A percentile compares a stretch with the other conserved stretches of the same genome.
Conservation (phyloP, 1,284 basidiomycete species). For the Ustanciosporium gigantosporum region DNA sequence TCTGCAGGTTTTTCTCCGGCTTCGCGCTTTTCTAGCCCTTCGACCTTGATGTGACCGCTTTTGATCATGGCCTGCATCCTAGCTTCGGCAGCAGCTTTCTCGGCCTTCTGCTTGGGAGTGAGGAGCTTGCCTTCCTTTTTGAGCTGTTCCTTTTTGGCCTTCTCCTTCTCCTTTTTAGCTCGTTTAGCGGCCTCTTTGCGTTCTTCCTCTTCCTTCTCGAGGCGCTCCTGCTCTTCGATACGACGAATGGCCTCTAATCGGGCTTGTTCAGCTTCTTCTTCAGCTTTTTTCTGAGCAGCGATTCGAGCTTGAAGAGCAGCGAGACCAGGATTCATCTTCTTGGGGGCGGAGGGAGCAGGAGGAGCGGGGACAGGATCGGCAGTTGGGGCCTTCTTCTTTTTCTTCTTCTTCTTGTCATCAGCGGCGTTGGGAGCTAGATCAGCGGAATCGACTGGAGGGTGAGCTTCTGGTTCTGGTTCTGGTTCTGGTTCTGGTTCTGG, state of each 20-base stretch:
- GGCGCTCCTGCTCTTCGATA: conserved; percentile 57
- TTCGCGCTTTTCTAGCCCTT: conserved; percentile 71
- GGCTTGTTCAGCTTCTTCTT: conserved; percentile 52
- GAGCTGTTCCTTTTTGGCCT: conserved; percentile 57
- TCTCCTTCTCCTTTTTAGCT: conserved; percentile 59
- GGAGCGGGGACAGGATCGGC: conserved; percentile 31
- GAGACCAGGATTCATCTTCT: conserved; percentile 55
- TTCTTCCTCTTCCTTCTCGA: conserved; percentile 56
- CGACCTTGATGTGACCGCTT: conserved; percentile 80
- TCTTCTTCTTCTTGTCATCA: conserved; percentile 57
- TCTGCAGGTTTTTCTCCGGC: conserved; percentile 55
- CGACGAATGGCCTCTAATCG: conserved; percentile 49
- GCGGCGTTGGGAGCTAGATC: conserved; percentile 15
- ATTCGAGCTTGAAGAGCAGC: conserved; percentile 57
- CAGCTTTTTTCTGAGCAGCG: conserved; percentile 59
- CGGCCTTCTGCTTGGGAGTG: conserved; percentile 83
- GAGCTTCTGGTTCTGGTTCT: conserved; percentile 7
- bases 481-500: conserved; percentile 7
- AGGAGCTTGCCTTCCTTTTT: conserved; percentile 60
- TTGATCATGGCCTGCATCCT: conserved; percentile 87
- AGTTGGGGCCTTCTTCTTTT: conserved; percentile 45
- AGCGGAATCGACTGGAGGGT: conserved; percentile 29
- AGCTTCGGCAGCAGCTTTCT: conserved; percentile 85
- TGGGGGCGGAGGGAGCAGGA: conserved; percentile 33
- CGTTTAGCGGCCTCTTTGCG: conserved; percentile 55